Evolutionary conservation across 192 early-diverging fungal genomes (phyloP).

Genomic region (Entomortierella parvispora): DNA sequence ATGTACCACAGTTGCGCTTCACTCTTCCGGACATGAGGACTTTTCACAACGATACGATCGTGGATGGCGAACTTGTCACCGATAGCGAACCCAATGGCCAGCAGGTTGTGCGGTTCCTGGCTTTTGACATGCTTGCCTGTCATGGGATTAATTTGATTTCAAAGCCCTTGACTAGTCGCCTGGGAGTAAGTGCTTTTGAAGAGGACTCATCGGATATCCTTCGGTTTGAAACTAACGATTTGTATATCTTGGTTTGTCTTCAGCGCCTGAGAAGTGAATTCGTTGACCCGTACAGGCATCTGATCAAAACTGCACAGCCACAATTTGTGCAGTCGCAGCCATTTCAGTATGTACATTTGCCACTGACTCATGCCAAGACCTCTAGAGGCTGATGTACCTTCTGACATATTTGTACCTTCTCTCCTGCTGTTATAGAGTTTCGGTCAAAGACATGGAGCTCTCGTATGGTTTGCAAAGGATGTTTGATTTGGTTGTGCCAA

Average conservation of each 20-base stretch:
- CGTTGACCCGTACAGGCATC: conserved; percentile 68
- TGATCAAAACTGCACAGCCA: conserved; percentile 50
- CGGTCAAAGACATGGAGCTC: conserved; percentile 73
- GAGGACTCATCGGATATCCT: neutral
- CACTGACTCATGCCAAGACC: neutral
- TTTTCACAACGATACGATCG: conserved; percentile 77
- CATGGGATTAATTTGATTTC: conserved; percentile 65
- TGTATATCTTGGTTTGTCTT: neutral
- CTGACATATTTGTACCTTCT: neutral
- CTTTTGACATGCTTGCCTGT: conserved; percentile 81
- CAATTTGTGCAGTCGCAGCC: conserved; percentile 65
- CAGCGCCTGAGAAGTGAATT: conserved; percentile 75
- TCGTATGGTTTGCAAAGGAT: conserved; percentile 72
- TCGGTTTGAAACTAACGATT: neutral
- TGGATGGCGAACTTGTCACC: conserved; percentile 93
- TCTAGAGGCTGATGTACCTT: neutral
- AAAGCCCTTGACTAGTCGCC: conserved; percentile 68
- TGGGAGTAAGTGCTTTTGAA: conserved; percentile 68
- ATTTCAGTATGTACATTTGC: conserved; percentile 26
- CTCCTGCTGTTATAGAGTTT: conserved; percentile 53
- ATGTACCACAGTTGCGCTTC: conserved; percentile 67
- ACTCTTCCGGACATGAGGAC: conserved; percentile 58
- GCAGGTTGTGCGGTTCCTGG: conserved; percentile 58
- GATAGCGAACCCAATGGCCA: conserved; percentile 72
- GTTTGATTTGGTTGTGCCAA: conserved; percentile 66